Percentiles rank a stretch among this genome's conserved stretches.
Conservation (phyloP, 202 grass and related monocot genomes). For the Schoenoplectus tabernaemontani region DNA sequence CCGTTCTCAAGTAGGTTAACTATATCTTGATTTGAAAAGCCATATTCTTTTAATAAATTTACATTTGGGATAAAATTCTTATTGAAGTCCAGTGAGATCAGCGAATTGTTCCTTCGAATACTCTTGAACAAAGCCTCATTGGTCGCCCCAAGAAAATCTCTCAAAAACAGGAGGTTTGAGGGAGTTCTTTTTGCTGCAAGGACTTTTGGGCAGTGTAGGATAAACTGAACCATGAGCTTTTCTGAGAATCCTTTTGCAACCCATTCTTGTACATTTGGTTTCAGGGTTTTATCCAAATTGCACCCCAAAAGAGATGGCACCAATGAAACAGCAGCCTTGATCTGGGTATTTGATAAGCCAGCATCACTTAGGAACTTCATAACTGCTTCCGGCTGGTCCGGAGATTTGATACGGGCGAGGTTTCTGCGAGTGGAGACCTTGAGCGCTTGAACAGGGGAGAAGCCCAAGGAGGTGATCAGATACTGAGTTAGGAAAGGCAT, state of each 20-base stretch:
- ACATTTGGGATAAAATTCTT: conserved; percentile 15
- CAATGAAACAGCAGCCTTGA: neutral
- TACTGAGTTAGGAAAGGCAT: conserved; percentile 4
- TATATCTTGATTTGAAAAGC: conserved; percentile 36
- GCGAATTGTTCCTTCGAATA: neutral
- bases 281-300: conserved; percentile 17
- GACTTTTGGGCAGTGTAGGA: neutral
- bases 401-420: neutral
- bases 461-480: conserved; percentile 16
- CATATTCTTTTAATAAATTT: conserved; percentile 32
- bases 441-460: conserved; percentile 8
- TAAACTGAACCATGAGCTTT: conserved; percentile 13
- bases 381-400: neutral
- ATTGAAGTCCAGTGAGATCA: neutral
- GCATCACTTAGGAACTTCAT: conserved; percentile 16
- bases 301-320: neutral
- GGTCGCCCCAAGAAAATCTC: neutral
- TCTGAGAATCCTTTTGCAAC: neutral
- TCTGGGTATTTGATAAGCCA: conserved; percentile 1
- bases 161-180: conserved; percentile 11
- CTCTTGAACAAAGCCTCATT: neutral
- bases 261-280: neutral
- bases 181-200: neutral
- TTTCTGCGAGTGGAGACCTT: neutral
- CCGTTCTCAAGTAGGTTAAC: conserved; percentile 17